These are phyloP conservation scores for Cryptosporidium xiaoi DNA, from an alignment of 169 alveolate genomes.

Conservation along the genomic window DNA sequence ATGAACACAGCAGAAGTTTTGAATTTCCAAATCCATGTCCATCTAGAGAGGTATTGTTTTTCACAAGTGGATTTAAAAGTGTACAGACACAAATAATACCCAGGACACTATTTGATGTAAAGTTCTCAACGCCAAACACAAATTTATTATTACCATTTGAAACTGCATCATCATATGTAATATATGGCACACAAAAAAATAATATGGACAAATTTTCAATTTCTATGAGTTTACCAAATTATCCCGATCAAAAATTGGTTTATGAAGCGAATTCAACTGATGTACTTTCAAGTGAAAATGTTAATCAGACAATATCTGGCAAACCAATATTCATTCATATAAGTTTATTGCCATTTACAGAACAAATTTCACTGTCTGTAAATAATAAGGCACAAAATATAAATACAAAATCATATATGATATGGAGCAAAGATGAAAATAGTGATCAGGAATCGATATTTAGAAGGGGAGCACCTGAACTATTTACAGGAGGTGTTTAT, in stretches of 20 bases:
- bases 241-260: constrained; percentile 67
- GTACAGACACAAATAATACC: constrained; percentile 70
- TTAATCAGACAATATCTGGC: constrained; percentile 46
- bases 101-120: constrained; percentile 46
- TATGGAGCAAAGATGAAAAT: constrained; percentile 26
- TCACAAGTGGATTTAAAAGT: constrained; percentile 67
- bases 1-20: constrained; percentile 70
- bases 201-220: constrained; percentile 64
- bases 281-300: constrained; percentile 30
- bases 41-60: constrained; percentile 67
- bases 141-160: constrained; percentile 61
- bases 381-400: constrained; percentile 57
- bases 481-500: constrained; percentile 63
- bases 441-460: background rate
- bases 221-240: constrained; percentile 58
- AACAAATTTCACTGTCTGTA: constrained; percentile 61
- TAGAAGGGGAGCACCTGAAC: constrained; percentile 67
- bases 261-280: constrained; percentile 53
- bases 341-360: constrained; percentile 67
- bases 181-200: constrained; percentile 66
- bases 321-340: constrained; percentile 63
- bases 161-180: constrained; percentile 73
- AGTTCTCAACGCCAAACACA: constrained; percentile 64
- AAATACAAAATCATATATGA: constrained; percentile 24
- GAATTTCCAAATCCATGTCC: constrained; percentile 73